Evolutionary conservation across 345 rosid species (phyloP).

Genomic region (Reutealis trisperma): DNA sequence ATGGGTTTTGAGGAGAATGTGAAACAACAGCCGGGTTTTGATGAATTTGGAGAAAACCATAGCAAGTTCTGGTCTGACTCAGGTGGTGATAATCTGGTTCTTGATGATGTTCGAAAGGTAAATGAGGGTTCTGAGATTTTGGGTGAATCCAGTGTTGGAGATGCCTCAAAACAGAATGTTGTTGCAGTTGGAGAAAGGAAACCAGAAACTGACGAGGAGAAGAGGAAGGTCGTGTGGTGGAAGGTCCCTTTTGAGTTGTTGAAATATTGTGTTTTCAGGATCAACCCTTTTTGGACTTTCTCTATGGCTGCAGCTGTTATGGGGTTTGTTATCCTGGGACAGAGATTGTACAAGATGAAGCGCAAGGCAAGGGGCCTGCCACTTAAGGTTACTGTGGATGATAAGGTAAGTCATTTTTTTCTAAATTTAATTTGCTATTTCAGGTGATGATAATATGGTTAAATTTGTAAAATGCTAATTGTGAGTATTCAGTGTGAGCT

Average conservation of each 20-base stretch:
- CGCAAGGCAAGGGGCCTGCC: constrained; percentile 64
- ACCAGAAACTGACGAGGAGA: constrained; percentile 36
- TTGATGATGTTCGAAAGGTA: constrained; percentile 33
- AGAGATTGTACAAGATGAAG: constrained; percentile 79
- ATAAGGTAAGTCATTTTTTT: constrained; percentile 60
- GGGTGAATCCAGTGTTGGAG: constrained; percentile 26
- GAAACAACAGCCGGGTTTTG: constrained; percentile 17
- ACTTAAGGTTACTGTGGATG: constrained; percentile 82
- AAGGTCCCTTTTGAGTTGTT: constrained; percentile 81
- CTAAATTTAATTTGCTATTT: constrained; percentile 4
- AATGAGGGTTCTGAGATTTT: constrained; percentile 26
- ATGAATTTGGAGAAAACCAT: constrained; percentile 33
- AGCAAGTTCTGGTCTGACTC: constrained; percentile 44
- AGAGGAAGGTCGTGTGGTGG: constrained; percentile 70
- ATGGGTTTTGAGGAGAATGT: constrained; percentile 22
- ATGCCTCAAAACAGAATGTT: constrained; percentile 20
- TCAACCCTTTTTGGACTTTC: constrained; percentile 80
- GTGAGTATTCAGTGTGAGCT: not conserved
- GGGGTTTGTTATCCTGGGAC: constrained; percentile 79
- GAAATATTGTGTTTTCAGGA: constrained; percentile 71
- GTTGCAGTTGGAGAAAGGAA: constrained; percentile 28
- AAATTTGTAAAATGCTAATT: constrained; percentile 7
- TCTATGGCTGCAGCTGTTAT: constrained; percentile 90
- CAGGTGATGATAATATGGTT: constrained; percentile 5
- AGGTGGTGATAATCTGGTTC: constrained; percentile 38